Percentiles rank a stretch among this genome's conserved stretches.
These are phyloP conservation scores for Thraustochytrium sp. DNA, from an alignment of 352 stramenopile species.

Conservation along the genomic window DNA sequence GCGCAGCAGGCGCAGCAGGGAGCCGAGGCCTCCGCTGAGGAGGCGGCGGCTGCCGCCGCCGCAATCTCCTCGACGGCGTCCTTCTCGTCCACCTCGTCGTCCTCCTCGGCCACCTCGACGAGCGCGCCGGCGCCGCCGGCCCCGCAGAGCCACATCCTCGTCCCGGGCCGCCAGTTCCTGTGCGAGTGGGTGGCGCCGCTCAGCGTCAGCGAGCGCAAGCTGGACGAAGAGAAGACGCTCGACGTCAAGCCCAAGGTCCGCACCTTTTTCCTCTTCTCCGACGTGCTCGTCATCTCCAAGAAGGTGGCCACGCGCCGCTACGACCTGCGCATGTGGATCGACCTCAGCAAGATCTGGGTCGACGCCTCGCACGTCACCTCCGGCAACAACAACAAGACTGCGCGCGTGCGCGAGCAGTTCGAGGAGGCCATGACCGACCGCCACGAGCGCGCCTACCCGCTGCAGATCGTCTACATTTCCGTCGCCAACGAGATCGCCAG, in stretches of 20 bases:
- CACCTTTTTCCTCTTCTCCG: constrained; percentile 31
- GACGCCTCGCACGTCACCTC: constrained; percentile 2
- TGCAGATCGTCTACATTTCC: constrained; percentile 30
- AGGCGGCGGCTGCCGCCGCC: neutral
- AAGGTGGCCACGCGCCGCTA: neutral
- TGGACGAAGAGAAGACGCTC: neutral
- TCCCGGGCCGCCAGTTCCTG: constrained; percentile 1
- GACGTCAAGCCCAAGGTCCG: neutral
- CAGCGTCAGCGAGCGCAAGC: neutral
- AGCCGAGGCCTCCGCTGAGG: neutral
- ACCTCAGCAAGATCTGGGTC: constrained; percentile 34
- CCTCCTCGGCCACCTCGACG: neutral
- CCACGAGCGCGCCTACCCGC: constrained; percentile 1
- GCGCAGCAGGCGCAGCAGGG: neutral
- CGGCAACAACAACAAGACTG: neutral
- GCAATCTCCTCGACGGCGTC: neutral
- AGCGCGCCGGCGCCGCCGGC: neutral
- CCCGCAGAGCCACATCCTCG: constrained; percentile 6
- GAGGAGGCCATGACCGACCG: neutral
- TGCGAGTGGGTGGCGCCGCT: constrained; percentile 16
- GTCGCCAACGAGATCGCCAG: neutral
- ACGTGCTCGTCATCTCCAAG: constrained; percentile 16
- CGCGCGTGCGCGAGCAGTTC: neutral
- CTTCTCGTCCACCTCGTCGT: no score
- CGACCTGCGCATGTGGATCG: constrained; percentile 38